Conservation (phyloP, 306 rosid genomes). For the Purshia tridentata region DNA sequence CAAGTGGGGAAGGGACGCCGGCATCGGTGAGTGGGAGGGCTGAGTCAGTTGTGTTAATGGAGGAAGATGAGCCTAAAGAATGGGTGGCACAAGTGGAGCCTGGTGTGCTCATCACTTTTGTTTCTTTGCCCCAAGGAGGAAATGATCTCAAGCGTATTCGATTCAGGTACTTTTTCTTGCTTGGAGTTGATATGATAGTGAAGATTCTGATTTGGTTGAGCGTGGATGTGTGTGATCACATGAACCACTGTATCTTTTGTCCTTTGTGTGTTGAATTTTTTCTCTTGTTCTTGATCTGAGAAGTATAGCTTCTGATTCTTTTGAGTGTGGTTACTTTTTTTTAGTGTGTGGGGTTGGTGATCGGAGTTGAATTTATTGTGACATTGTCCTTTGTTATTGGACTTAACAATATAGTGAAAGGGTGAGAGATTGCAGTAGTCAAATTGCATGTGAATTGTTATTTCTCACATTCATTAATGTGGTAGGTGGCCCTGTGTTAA, state of each 20-base stretch:
- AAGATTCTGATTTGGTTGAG: constrained; percentile 20
- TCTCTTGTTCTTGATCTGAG: constrained; percentile 16
- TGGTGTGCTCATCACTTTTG: constrained; percentile 94
- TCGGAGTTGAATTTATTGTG: constrained; percentile 1
- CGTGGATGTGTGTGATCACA: constrained; percentile 35
- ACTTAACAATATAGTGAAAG: neutral
- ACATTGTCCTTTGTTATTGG: constrained; percentile 10
- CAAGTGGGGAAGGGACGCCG: constrained; percentile 96
- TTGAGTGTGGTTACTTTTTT: constrained; percentile 43
- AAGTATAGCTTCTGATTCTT: constrained; percentile 31
- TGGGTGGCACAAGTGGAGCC: constrained; percentile 99
- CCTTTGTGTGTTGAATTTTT: constrained; percentile 40
- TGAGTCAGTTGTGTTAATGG: constrained; percentile 79
- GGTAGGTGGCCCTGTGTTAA: constrained; percentile 1
- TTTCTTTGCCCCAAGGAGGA: constrained; percentile 90
- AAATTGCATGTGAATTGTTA: constrained; percentile 18
- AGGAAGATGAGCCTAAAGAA: constrained; percentile 92
- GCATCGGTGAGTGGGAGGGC: constrained; percentile 80
- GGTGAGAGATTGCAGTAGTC: neutral
- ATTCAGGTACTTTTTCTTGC: constrained; percentile 66
- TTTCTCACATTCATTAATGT: constrained; percentile 3
- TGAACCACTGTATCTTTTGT: constrained; percentile 37
- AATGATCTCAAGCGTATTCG: constrained; percentile 94
- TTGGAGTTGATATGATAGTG: constrained; percentile 32
- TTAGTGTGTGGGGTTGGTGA: constrained; percentile 25